Percentiles rank a stretch among this genome's conserved stretches.
Conservation (phyloP, 2,329 filamentous ascomycete species). For the Fusarium denticulatum region DNA sequence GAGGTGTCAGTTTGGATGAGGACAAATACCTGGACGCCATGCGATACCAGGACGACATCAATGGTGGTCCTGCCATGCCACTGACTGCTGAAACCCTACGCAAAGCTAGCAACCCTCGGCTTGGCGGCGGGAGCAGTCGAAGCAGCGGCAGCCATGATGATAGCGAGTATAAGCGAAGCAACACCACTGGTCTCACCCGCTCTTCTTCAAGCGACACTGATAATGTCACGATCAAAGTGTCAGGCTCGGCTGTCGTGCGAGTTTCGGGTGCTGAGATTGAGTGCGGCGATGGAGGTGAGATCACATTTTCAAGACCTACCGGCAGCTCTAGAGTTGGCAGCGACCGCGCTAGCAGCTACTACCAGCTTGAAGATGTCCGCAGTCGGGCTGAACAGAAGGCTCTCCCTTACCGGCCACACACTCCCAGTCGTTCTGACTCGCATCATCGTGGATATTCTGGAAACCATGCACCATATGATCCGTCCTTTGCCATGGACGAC, state of each 20-base stretch:
- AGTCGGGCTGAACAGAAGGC: constrained; percentile 55
- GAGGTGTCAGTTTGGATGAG: constrained; percentile 48
- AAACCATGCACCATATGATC: constrained; percentile 47
- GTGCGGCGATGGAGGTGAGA: constrained; percentile 67
- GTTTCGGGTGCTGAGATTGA: constrained; percentile 68
- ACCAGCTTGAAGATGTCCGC: constrained; percentile 59
- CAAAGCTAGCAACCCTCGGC: constrained; percentile 56
- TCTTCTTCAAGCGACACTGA: constrained; percentile 63
- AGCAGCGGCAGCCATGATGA: constrained; percentile 70
- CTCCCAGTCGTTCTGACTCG: constrained; percentile 62
- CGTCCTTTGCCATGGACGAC: constrained; percentile 41
- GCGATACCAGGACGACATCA: constrained; percentile 64
- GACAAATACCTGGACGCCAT: constrained; percentile 53
- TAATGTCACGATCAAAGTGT: constrained; percentile 70
- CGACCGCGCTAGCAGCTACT: constrained; percentile 62
- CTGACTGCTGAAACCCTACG: constrained; percentile 67
- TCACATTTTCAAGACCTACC: constrained; percentile 60
- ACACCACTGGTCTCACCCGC: constrained; percentile 69
- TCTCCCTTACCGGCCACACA: constrained; percentile 56
- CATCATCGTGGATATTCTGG: constrained; percentile 47
- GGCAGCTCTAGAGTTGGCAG: constrained; percentile 55
- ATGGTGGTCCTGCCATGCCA: constrained; percentile 55
- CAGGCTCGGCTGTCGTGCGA: constrained; percentile 64
- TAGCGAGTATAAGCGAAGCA: constrained; percentile 70
- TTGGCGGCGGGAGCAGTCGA: constrained; percentile 62